Base-by-base conservation (phyloP, 805 yeast genomes). In the Starmerella sp. region DNA sequence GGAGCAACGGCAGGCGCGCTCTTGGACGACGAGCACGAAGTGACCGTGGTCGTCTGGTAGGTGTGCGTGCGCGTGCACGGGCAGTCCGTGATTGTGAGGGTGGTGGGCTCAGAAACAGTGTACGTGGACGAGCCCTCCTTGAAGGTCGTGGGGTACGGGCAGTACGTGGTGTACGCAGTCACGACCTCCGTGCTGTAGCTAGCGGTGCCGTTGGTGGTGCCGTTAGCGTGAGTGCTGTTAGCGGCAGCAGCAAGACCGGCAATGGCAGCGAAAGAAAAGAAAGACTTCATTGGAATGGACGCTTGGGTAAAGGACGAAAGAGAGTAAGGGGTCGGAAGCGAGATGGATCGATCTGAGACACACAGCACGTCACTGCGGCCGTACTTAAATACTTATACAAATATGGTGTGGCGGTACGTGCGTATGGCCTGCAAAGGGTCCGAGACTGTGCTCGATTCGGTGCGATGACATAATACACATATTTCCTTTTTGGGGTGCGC, bases 51-150 rank as follows among this genome's bases (percentile, higher is more conserved):
- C 9, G 65, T 62, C 37, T 60, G 54, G 54, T 15, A 63, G 4
- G 65, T 62, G 54, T 62, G 65, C 6, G 65, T 62, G 34, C 63
- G 64, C 11, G 91, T 84, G 77, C 95, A 86, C 69, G 90, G 90
- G 73, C 86, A 82, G 77, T 86, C 83, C 66, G 95, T 84, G 79
- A 86, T 77, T 70, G 93, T 86, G 66, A 86, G 72, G 63, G 95
- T 86, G 70, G 91, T 84, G 58, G 91, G 81, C 65, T 71, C 82
- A 59, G 90, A 80, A 68, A 83, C 88, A 62, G 84, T 80, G 80
- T 80, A 77, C 67, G 91, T 84, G 69, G 69, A 69, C 76, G 76
- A 77, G 78, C 81, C 82, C 71, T 81, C 79, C 61, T 74, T 75
- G 57, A 86, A 65, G 57, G 77, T 72, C 64, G 95, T 86, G 52